phyloP scores from a whole-genome alignment of 257 asterid species.

The Solanum habrochaites region DNA sequence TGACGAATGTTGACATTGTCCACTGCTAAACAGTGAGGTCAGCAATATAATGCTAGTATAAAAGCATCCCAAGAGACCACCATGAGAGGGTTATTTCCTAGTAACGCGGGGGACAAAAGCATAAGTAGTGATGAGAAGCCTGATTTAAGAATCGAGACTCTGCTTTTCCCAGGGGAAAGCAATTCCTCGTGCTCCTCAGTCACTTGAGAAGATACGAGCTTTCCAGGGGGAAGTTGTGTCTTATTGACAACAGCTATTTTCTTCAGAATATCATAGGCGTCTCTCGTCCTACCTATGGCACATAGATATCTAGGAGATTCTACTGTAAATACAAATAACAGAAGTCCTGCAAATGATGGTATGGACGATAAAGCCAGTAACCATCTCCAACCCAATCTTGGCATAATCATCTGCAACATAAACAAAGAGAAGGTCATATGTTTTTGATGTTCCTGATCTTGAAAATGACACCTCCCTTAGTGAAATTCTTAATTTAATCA shows the following conservation, averaged over 20 bases:
- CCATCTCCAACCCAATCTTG: slow-evolving; percentile 78
- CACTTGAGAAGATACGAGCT: slow-evolving; percentile 27
- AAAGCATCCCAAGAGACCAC: too few species aligned
- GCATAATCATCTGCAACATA: slow-evolving; percentile 29
- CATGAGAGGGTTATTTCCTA: slow-evolving; percentile 24
- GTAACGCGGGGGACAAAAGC: slow-evolving; percentile 35
- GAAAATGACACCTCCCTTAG: neutral
- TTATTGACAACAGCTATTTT: slow-evolving; percentile 36
- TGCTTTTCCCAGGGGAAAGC: neutral
- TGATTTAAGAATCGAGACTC: slow-evolving; percentile 2
- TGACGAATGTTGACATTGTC: slow-evolving; percentile 29
- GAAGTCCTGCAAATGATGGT: slow-evolving; percentile 45
- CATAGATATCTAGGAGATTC: slow-evolving; percentile 66
- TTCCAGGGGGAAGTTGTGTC: slow-evolving; percentile 46
- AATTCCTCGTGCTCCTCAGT: neutral
- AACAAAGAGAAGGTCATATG: neutral
- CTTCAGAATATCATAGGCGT: slow-evolving; percentile 30
- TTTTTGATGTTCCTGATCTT: neutral
- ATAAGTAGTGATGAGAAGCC: slow-evolving; percentile 22
- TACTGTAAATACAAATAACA: slow-evolving; percentile 35
- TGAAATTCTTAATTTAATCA: neutral
- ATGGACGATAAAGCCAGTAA: slow-evolving; percentile 52
- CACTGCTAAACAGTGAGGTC: slow-evolving; percentile 65
- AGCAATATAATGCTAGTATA: slow-evolving; percentile 63
- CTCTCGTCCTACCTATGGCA: slow-evolving; percentile 29